Base-by-base conservation (phyloP, 179 eudicot genomes). In the Beta lomatogona region DNA sequence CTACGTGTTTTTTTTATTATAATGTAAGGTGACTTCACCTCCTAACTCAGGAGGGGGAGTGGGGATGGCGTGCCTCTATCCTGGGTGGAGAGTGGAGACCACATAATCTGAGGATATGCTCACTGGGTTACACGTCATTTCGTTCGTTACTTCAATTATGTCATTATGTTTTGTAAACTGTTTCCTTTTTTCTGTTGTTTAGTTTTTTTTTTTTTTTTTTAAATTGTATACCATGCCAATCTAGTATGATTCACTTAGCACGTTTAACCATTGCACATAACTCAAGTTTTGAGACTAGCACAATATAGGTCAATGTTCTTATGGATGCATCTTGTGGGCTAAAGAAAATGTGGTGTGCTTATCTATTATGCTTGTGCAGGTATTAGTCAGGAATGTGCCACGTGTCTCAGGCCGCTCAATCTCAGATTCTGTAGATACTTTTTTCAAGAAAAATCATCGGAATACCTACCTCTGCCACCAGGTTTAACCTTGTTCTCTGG, bases 391-490 rank as follows among this genome's bases (percentile, higher is more conserved):
- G 81, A 95, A 92, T 81, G 92, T 95, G 71, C 99, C 98, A 18
- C 90, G 60, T 80, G 83, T 70, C 81, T 86, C 98, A 55, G 94
- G 88, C 53, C 89, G 85, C 82, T 89, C 97, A 63, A 82, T 92
- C 64, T 90, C 99, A 36, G 96, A 95, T 79, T 90, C 91, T 74
- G 94, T 91, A 75, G 97, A 95, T 41, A 83, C 64, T 48, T 95
- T 91, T 86, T 95, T 95, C 84, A 87, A 86, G 86, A 94, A 82
- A 83, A 92, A 94, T 86, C 98, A 95, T 76, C 90, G 88, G 4
- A 85, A 89, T 81, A 93, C 96, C 74, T 95, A 95, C 83, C 91
- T 95, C 36, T 90, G 96, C 82, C 97, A 95, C 86, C 98, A 95
- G 97, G 99, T 93, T 61, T 8, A 72, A 48, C 73, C 25, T 52